Evolutionary conservation across 139 green algal species (phyloP).

Genomic region (Picochlorum sp.): DNA sequence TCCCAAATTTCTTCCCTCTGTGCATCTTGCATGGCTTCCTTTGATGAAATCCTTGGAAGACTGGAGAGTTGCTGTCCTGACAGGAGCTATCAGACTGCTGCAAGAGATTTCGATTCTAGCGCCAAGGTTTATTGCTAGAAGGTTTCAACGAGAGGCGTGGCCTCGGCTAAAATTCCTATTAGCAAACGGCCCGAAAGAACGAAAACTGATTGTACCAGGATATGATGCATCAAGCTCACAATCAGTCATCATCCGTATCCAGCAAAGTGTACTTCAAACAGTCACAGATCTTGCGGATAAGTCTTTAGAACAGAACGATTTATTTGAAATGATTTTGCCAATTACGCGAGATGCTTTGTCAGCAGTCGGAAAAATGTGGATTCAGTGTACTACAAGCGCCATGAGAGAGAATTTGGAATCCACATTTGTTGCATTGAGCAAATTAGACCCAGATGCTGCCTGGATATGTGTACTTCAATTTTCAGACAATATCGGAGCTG

Average conservation of each 20-base stretch:
- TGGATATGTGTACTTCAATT: slow-evolving; percentile 48
- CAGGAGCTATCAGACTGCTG: slow-evolving; percentile 10
- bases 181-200: slow-evolving; percentile 9
- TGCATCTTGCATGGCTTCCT: slow-evolving; percentile 48
- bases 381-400: too few species aligned
- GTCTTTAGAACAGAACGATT: too few species aligned
- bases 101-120: slow-evolving; percentile 10
- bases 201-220: slow-evolving; percentile 10
- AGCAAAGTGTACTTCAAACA: slow-evolving; percentile 25
- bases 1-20: slow-evolving; percentile 48
- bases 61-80: slow-evolving; percentile 25
- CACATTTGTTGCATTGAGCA: slow-evolving; percentile 33
- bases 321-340: too few species aligned
- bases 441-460: slow-evolving; percentile 49
- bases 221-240: slow-evolving; percentile 19
- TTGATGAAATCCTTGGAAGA: slow-evolving; percentile 50
- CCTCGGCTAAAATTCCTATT: slow-evolving; percentile 45
- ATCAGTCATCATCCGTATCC: slow-evolving; percentile 28
- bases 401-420: too few species aligned
- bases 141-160: slow-evolving; percentile 46
- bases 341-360: too few species aligned
- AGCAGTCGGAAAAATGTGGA: too few species aligned
- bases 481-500: too few species aligned
- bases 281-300: too few species aligned
- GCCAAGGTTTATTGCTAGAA: slow-evolving; percentile 39